Evolutionary conservation across 2,329 filamentous ascomycete species (phyloP).

Genomic region (Dactylella cylindrospora): DNA sequence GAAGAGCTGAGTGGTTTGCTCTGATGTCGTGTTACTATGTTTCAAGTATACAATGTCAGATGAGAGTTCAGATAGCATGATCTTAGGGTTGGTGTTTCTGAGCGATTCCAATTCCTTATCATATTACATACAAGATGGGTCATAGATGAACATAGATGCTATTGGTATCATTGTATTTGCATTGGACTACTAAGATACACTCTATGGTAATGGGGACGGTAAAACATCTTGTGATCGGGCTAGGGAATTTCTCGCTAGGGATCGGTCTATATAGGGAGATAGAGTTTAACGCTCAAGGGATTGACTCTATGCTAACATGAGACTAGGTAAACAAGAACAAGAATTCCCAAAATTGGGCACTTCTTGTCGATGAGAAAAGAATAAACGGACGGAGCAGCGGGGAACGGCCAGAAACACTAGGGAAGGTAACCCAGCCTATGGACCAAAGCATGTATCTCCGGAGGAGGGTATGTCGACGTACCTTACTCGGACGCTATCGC

Average conservation of each 20-base stretch:
- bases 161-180: constrained; percentile 35
- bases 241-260: too few species aligned
- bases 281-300: too few species aligned
- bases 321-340: too few species aligned
- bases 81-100: constrained; percentile 1
- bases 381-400: not conserved
- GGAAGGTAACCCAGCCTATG: too few species aligned
- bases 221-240: too few species aligned
- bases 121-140: constrained; percentile 24
- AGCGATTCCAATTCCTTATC: constrained; percentile 27
- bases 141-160: constrained; percentile 19
- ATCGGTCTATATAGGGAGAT: too few species aligned
- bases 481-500: constrained; percentile 90
- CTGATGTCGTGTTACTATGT: constrained; percentile 64
- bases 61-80: constrained; percentile 57
- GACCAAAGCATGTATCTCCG: not conserved
- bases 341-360: constrained; percentile 22
- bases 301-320: too few species aligned
- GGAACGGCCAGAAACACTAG: constrained; percentile 4
- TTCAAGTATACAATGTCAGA: constrained; percentile 61
- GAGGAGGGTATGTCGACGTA: constrained; percentile 52
- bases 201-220: constrained; percentile 13
- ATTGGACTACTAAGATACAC: constrained; percentile 43
- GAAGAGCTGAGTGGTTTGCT: constrained; percentile 66
- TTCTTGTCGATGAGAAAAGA: constrained; percentile 17